Evolutionary conservation across 78 protist species (phyloP), one percentile per base, ranked within the genome.

Genomic region (Dictyostelium firmibasis): DNA sequence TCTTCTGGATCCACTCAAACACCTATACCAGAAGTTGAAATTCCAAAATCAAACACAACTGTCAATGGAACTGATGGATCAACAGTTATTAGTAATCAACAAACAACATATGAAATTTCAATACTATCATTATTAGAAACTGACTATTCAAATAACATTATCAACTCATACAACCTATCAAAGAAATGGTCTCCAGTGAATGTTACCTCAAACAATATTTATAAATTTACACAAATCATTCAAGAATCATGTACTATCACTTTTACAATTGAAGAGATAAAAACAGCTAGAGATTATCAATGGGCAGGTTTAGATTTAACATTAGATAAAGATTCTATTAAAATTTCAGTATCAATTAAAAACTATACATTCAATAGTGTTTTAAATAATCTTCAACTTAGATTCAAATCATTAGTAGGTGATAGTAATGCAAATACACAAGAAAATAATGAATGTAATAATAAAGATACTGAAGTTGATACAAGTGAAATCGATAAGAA

Each of bases 241-340:
- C 25, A 76, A 76, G 25, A 41, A 23, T 38, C 82, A 72, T 25
- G 79, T 76, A 41, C 6, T 0, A 20, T 76, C 20, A 76, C 82
- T 38, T 38, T 5, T 23, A 47, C 76, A 0, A 33, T 86, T 20
- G 67, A 86, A n/a, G 78, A 25, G 13, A 35, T 53, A 8, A n/a
- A 14, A 33, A 36, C 35, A 16, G 36, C 57, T 2, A 76, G 64
- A 87, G 69, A 83, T 3, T 47, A 44, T 38, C 47, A 25, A 36
- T 87, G 79, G 79, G 93, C 93, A 41, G 93, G 93, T 27, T 6
- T 29, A 13, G 62, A 69, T 18, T 25, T 20, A 5, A 74, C 25
- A 5, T 47, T 78, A 8, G 85, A n/a, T 53, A 70, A 75, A 25
- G 81, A 78, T 36, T 57, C 86, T 7, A 29, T 87, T 7, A 87